A percentile compares a stretch with the other conserved stretches of the same genome.
Conservation (phyloP, 768 basidiomycete species). For the Amanita rubescens region DNA sequence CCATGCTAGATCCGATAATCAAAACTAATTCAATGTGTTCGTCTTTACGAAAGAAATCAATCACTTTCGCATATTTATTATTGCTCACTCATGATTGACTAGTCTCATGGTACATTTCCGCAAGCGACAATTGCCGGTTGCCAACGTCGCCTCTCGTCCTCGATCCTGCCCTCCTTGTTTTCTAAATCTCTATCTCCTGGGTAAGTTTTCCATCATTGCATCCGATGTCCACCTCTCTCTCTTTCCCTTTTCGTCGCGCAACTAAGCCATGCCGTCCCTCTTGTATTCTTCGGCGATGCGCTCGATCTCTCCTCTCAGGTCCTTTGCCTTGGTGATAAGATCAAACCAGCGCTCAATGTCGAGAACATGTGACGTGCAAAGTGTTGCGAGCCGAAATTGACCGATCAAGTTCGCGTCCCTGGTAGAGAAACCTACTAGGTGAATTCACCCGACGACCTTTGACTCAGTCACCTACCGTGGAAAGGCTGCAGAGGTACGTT, state of each 20-base stretch:
- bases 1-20: neutral
- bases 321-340: conserved; percentile 40
- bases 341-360: conserved; percentile 59
- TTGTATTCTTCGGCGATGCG: conserved; percentile 60
- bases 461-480: conserved; percentile 30
- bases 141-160: neutral
- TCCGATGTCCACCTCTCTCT: neutral
- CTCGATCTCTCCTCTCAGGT: conserved; percentile 43
- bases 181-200: no score
- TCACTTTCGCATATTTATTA: neutral
- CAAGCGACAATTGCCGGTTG: neutral
- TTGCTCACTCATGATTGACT: neutral
- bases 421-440: conserved; percentile 43
- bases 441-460: neutral
- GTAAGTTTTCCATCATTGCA: neutral
- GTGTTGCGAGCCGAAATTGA: conserved; percentile 50
- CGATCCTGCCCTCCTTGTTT: neutral
- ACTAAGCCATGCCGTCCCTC: neutral
- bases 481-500: conserved; percentile 58
- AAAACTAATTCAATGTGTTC: neutral
- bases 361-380: conserved; percentile 51
- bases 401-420: conserved; percentile 51
- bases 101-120: neutral
- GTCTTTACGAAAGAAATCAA: neutral
- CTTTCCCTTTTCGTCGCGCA: neutral